phyloP scores from a whole-genome alignment of 1,284 basidiomycete species.

The Irpex lacteus region DNA sequence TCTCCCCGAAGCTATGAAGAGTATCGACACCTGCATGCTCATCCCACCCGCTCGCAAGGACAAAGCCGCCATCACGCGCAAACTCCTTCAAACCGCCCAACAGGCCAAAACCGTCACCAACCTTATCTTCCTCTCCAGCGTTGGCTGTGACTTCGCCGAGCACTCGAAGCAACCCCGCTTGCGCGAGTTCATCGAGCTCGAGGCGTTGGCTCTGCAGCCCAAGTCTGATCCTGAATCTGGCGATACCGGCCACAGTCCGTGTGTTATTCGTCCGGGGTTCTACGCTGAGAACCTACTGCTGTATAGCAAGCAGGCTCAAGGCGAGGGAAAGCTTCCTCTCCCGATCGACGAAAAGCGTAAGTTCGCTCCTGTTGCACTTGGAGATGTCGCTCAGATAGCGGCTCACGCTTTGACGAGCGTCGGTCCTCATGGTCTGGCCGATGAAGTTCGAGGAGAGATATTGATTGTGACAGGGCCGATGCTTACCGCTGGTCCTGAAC shows the following conservation, averaged over 20 bases:
- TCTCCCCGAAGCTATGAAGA: conserved; percentile 15
- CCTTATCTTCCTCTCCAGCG: conserved; percentile 22
- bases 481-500: conserved; percentile 16
- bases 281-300: conserved; percentile 24
- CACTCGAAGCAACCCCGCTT: conserved; percentile 20
- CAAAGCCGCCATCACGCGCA: conserved; percentile 20
- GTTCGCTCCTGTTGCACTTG: conserved; percentile 24
- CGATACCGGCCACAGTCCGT: conserved; percentile 19
- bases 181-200: conserved; percentile 25
- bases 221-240: conserved; percentile 18
- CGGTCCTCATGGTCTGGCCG: conserved; percentile 21
- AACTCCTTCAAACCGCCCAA: conserved; percentile 19
- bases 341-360: conserved; percentile 20
- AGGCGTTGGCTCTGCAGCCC: conserved; percentile 20
- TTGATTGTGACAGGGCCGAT: conserved; percentile 18
- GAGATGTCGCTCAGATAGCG: conserved; percentile 21
- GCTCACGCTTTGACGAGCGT: conserved; percentile 20
- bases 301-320: conserved; percentile 23
- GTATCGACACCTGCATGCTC: conserved; percentile 20
- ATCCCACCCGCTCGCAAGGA: conserved; percentile 23
- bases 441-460: conserved; percentile 21
- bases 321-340: conserved; percentile 19
- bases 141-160: conserved; percentile 20
- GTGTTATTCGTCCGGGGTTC: conserved; percentile 22
- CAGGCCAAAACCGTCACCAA: conserved; percentile 20